Evolutionary conservation across 75 land plant species (phyloP), one percentile per base, ranked within the genome.

Genomic region (Pinus albicaulis): DNA sequence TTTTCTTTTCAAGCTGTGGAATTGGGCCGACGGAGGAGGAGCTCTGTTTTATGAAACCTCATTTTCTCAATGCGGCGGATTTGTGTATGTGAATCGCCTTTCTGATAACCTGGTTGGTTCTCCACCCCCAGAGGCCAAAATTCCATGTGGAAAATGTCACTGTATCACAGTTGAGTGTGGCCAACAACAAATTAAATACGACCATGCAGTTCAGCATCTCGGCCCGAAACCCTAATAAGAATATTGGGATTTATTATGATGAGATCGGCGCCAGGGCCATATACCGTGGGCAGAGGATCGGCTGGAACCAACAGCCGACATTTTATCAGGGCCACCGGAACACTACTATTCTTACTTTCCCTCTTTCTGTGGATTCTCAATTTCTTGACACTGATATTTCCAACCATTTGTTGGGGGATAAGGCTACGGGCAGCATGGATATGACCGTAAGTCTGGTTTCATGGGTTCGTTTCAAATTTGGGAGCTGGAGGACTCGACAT

Each of bases 311-410:
- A 31, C 20, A 77, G 65, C 41, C 71, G 56, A 23, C 56, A 59
- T 92, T 90, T 76, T 89, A 87, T 55, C 95, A 95, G 76, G 85
- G 83, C 60, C 86, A 92, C 31, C 83, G 82, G 86, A 95, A 80
- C 70, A 90, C 88, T 7, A 92, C 84, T n/a, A 25, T 73, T 15
- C 13, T 90, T 10, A 0, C 13, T 0, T 87, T 76, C 34, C 24
- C 44, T 61, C n/a, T 77, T 3, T 20, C 28, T 7, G 86, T 79
- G 22, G 65, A 55, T 55, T 31, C 74, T 12, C 55, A 71, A 28
- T 36, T 28, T 26, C 76, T 88, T 31, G 23, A 57, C 0, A 55
- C 25, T 16, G 41, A 55, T 17, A 34, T 78, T 8, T 75, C 84
- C 76, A 74, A 16, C 36, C 68, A 78, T 31, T 16, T 71, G 11